Conservation (phyloP, 768 basidiomycete genomes). For the Podaxis carcinomalis region DNA sequence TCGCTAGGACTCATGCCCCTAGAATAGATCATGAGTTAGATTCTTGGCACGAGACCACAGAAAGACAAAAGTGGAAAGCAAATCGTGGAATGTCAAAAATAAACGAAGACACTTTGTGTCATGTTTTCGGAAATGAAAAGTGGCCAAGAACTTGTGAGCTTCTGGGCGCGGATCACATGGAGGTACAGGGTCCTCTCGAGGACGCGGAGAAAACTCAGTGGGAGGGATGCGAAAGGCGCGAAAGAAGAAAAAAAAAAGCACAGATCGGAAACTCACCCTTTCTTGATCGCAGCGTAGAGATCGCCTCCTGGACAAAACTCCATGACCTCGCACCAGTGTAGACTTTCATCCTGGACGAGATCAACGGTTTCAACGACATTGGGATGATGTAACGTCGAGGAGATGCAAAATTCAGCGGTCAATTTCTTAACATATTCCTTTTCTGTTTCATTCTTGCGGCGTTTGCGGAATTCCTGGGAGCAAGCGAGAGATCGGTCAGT, state of each 20-base stretch:
- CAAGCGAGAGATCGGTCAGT: conserved; percentile 6
- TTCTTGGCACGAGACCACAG: conserved; percentile 3
- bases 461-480: conserved; percentile 90
- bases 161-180: background rate
- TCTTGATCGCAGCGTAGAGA: conserved; percentile 98
- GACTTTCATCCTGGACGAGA: conserved; percentile 95
- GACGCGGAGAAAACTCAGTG: background rate
- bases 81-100: background rate
- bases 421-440: conserved; percentile 99
- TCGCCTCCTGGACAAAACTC: conserved; percentile 99
- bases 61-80: background rate
- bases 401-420: conserved; percentile 98
- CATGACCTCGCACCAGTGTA: conserved; percentile 99
- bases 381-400: conserved; percentile 88
- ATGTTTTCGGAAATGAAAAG: conserved; percentile 8
- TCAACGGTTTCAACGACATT: conserved; percentile 99
- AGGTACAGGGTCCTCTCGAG: background rate
- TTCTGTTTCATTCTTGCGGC: conserved; percentile 96
- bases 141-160: background rate
- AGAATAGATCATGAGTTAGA: conserved; percentile 4
- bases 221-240: background rate
- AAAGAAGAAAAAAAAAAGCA: background rate
- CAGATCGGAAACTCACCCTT: conserved; percentile 48
- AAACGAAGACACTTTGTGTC: conserved; percentile 5
- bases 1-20: conserved; percentile 80